A percentile compares a stretch with the other conserved stretches of the same genome.
These are phyloP conservation scores for Mycena filopes DNA, from an alignment of 768 basidiomycete genomes.

Conservation along the genomic window DNA sequence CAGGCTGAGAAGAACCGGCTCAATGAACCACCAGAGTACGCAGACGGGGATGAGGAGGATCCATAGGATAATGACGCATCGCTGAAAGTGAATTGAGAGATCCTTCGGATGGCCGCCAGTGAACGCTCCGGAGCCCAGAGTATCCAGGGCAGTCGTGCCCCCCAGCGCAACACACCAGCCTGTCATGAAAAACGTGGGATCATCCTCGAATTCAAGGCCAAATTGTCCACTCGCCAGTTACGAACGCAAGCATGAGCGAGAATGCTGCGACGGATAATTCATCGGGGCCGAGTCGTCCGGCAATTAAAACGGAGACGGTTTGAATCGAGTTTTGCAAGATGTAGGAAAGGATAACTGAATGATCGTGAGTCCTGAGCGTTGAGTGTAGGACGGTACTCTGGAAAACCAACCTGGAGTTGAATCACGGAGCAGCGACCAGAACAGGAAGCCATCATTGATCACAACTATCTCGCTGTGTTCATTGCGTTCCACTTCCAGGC, in stretches of 20 bases:
- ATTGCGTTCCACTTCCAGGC: neutral
- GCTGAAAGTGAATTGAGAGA: slow-evolving; percentile 76
- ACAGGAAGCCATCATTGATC: slow-evolving; percentile 43
- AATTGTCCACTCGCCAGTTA: slow-evolving; percentile 71
- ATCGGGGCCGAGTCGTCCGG: slow-evolving; percentile 74
- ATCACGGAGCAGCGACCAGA: slow-evolving; percentile 62
- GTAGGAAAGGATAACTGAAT: slow-evolving; percentile 73
- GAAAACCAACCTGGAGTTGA: slow-evolving; percentile 63
- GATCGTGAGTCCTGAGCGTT: too few relatives aligned
- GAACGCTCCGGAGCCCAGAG: slow-evolving; percentile 81
- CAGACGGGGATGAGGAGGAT: slow-evolving; percentile 70
- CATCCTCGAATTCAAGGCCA: slow-evolving; percentile 44
- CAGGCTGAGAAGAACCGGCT: slow-evolving; percentile 68
- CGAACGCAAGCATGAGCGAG: slow-evolving; percentile 80
- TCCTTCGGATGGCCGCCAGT: slow-evolving; percentile 74
- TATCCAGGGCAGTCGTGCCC: slow-evolving; percentile 83
- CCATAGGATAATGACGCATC: slow-evolving; percentile 75
- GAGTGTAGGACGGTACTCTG: too few relatives aligned
- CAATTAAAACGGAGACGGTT: slow-evolving; percentile 70
- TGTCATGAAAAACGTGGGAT: slow-evolving; percentile 62
- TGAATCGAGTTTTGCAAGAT: slow-evolving; percentile 81
- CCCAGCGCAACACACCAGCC: slow-evolving; percentile 84
- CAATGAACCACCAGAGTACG: slow-evolving; percentile 71
- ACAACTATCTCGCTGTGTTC: neutral
- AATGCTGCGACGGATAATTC: slow-evolving; percentile 80